phyloP scores from a whole-genome alignment of 768 basidiomycete genomes.

The Lyophyllum decastes region DNA sequence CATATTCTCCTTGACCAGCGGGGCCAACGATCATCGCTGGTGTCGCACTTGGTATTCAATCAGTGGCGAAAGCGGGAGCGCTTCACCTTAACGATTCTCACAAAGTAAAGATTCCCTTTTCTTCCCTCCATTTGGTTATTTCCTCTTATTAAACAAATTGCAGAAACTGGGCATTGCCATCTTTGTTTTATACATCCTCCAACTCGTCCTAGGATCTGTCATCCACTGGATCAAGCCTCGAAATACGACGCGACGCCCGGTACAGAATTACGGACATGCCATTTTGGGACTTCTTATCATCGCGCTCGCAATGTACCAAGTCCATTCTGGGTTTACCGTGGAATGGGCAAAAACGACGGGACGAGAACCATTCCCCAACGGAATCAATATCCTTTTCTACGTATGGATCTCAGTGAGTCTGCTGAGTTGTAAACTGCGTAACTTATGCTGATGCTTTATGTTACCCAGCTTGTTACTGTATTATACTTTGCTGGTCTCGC shows the following conservation, averaged over 20 bases:
- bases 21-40: constrained; percentile 45
- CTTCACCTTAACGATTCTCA: constrained; percentile 46
- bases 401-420: constrained; percentile 48
- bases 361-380: constrained; percentile 34
- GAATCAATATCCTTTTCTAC: constrained; percentile 43
- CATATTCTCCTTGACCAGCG: constrained; percentile 26
- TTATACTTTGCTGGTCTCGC: constrained; percentile 42
- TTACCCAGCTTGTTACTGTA: constrained; percentile 39
- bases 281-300: constrained; percentile 52
- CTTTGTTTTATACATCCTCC: constrained; percentile 50
- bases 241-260: constrained; percentile 35
- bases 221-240: constrained; percentile 56
- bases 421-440: not conserved
- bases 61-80: constrained; percentile 34
- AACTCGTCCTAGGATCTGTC: constrained; percentile 49
- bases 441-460: not conserved
- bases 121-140: not conserved
- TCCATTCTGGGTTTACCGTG: constrained; percentile 41
- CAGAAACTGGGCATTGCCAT: constrained; percentile 53
- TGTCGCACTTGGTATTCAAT: constrained; percentile 42
- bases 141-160: constrained; percentile 1
- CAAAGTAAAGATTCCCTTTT: constrained; percentile 36
- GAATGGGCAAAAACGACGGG: constrained; percentile 55
- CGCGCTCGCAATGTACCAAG: constrained; percentile 50
- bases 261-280: constrained; percentile 62